Evolutionary conservation across 2,329 filamentous ascomycete genomes (phyloP).

Genomic region (Xylogone sp.): DNA sequence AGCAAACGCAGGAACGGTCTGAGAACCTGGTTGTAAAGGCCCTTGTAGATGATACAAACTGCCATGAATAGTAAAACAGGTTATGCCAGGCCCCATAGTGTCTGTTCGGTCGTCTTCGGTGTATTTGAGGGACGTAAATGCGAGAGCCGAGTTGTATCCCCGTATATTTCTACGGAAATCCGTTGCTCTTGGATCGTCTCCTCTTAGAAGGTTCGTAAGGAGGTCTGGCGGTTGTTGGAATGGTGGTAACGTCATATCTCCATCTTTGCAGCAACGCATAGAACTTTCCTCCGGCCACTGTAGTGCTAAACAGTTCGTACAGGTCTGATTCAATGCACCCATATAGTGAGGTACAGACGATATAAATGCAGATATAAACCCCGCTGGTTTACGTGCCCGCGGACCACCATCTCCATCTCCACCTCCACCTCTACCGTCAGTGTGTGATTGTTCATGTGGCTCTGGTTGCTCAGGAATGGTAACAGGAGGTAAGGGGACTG

Average conservation of each 20-base stretch:
- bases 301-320: not conserved
- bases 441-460: too few relatives aligned
- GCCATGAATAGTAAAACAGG: conserved; percentile 1
- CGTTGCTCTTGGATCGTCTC: not conserved
- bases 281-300: not conserved
- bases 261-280: not conserved
- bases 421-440: too few relatives aligned
- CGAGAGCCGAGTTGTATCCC: not conserved
- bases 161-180: conserved; percentile 1
- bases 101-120: not conserved
- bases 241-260: not conserved
- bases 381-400: too few relatives aligned
- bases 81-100: not conserved
- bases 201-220: not conserved
- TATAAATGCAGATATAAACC: not conserved
- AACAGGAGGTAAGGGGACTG: too few relatives aligned
- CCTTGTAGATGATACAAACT: not conserved
- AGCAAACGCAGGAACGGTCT: not conserved
- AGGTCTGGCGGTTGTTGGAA: not conserved
- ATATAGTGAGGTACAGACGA: not conserved
- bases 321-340: not conserved
- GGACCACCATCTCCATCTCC: too few relatives aligned
- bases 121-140: conserved; percentile 2
- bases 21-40: not conserved
- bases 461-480: too few relatives aligned